Evolutionary conservation across 305 asterid species (phyloP).

Genomic region (Fraxinus latifolia): DNA sequence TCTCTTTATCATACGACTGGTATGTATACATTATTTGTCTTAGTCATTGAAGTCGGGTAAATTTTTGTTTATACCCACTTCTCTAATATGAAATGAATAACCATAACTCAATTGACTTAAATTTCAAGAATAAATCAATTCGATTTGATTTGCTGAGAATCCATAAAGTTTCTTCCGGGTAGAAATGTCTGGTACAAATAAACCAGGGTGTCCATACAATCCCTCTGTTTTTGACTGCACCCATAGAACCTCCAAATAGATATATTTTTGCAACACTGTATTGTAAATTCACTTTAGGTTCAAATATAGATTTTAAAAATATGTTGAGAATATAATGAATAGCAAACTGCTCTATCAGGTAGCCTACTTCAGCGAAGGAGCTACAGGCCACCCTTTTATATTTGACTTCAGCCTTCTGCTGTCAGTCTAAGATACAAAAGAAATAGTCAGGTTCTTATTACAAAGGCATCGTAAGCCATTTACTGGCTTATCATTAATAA

Average conservation of each 20-base stretch:
- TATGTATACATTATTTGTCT: constrained; percentile 23
- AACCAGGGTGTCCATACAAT: not conserved
- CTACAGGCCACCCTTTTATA: not conserved
- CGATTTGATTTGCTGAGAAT: not conserved
- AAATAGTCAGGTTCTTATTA: not conserved
- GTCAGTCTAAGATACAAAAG: not conserved
- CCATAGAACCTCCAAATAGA: not conserved
- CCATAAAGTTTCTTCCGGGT: not conserved
- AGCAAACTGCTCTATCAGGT: not conserved
- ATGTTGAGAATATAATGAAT: not conserved
- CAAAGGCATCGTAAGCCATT: not conserved
- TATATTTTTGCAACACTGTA: not conserved
- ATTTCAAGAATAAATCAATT: not conserved
- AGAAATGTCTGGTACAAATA: not conserved
- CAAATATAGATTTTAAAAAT: not conserved
- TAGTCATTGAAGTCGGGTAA: not conserved
- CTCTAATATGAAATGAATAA: not conserved
- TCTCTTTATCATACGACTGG: constrained; percentile 85
- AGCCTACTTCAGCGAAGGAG: not conserved
- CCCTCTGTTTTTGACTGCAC: not conserved
- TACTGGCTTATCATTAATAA: not conserved
- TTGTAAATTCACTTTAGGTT: not conserved
- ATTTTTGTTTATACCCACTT: not conserved
- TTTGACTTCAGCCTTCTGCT: not conserved
- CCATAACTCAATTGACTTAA: not conserved